These are phyloP conservation scores for Calvatia gigantea DNA, from an alignment of 768 basidiomycete species.

Conservation along the genomic window DNA sequence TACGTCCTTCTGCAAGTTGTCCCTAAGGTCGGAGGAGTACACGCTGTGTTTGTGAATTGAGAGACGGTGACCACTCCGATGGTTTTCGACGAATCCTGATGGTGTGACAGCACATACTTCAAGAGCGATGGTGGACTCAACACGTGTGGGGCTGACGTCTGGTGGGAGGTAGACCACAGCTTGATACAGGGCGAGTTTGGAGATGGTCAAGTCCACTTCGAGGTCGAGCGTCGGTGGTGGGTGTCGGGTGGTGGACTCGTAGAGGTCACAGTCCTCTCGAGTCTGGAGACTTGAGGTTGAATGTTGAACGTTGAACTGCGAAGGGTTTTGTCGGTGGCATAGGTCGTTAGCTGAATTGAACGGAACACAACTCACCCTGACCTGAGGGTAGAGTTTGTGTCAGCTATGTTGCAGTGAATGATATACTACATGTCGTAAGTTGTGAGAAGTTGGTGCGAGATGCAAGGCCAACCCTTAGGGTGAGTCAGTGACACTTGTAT, in stretches of 20 bases:
- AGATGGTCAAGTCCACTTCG: conserved; percentile 60
- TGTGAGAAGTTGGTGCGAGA: too few species aligned
- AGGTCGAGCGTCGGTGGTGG: not conserved
- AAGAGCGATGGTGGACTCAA: conserved; percentile 59
- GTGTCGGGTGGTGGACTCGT: conserved; percentile 11
- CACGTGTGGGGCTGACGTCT: conserved; percentile 54
- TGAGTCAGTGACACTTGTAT: too few species aligned
- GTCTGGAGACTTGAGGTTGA: conserved; percentile 17
- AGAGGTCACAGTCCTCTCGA: conserved; percentile 14
- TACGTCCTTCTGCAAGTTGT: too few species aligned
- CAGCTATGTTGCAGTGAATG: conserved; percentile 64
- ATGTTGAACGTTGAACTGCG: too few species aligned
- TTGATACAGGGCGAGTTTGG: conserved; percentile 65
- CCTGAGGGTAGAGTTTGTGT: conserved; percentile 41
- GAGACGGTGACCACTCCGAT: not conserved
- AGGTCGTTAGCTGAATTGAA: conserved; percentile 34
- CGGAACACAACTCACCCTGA: conserved; percentile 34
- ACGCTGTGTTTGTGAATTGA: conserved; percentile 86
- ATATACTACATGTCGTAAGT: too few species aligned
- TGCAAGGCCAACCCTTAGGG: too few species aligned
- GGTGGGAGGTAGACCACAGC: conserved; percentile 67
- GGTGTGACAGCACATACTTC: conserved; percentile 13
- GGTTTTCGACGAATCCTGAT: not conserved
- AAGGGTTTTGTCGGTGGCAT: conserved; percentile 32
- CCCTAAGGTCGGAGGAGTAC: conserved; percentile 74